Percentiles rank a stretch among this genome's conserved stretches.
phyloP scores from a whole-genome alignment of 2,329 filamentous ascomycete genomes.

The Colletotrichum melonis region DNA sequence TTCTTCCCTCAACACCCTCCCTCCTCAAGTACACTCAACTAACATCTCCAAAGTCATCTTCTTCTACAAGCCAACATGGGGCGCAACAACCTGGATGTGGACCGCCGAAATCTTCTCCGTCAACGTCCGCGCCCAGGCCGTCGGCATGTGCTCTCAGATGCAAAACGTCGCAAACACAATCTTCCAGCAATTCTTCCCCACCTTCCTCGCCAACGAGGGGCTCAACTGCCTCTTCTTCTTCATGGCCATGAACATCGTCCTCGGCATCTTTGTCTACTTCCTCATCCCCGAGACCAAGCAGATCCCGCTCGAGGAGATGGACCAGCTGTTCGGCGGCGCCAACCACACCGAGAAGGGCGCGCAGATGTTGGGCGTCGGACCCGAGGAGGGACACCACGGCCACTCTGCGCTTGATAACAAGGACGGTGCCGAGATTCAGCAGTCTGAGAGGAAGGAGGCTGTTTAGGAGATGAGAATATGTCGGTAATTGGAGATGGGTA shows the following conservation, averaged over 20 bases:
- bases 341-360: constrained; percentile 67
- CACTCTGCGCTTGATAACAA: not conserved
- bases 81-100: constrained; percentile 78
- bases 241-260: constrained; percentile 56
- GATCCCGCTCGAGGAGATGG: constrained; percentile 66
- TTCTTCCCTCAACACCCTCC: constrained; percentile 56
- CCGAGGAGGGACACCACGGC: not conserved
- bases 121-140: constrained; percentile 78
- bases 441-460: not conserved
- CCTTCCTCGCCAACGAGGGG: constrained; percentile 68
- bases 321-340: constrained; percentile 64
- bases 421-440: not conserved
- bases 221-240: constrained; percentile 55
- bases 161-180: constrained; percentile 75
- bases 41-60: constrained; percentile 52
- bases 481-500: not conserved
- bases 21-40: not conserved
- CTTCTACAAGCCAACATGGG: constrained; percentile 78
- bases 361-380: constrained; percentile 50
- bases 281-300: constrained; percentile 63
- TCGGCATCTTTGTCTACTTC: constrained; percentile 62
- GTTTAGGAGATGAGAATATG: not conserved
- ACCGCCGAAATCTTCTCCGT: constrained; percentile 77
- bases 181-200: constrained; percentile 78
- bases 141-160: constrained; percentile 72